Conservation (phyloP, 768 basidiomycete species). For the Pisolithus orientalis region DNA sequence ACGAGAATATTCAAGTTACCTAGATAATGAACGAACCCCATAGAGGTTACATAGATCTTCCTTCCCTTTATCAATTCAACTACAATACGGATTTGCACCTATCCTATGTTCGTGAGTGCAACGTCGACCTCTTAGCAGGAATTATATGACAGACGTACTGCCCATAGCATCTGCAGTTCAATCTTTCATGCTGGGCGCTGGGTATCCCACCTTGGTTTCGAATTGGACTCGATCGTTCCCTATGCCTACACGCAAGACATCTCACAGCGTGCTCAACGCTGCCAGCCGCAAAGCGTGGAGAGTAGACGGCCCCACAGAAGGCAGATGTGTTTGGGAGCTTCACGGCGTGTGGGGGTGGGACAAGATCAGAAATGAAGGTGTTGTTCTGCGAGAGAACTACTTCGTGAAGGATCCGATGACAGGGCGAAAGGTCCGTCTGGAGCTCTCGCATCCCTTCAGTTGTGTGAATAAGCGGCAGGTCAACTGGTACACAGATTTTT, state of each 20-base stretch:
- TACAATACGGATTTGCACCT: slow-evolving; percentile 95
- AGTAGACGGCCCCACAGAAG: slow-evolving; percentile 62
- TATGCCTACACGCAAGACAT: slow-evolving; percentile 68
- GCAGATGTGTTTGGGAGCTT: slow-evolving; percentile 80
- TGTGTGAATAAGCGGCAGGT: slow-evolving; percentile 36
- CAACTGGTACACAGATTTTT: slow-evolving; percentile 85
- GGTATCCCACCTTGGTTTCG: slow-evolving; percentile 73
- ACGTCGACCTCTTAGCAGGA: not conserved
- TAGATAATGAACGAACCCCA: slow-evolving; percentile 96
- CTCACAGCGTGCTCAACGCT: slow-evolving; percentile 53
- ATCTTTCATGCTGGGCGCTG: slow-evolving; percentile 90
- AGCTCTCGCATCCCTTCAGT: not conserved
- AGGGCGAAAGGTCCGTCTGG: slow-evolving; percentile 46
- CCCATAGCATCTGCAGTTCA: slow-evolving; percentile 70
- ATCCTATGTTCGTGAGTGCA: slow-evolving; percentile 60
- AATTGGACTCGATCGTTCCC: slow-evolving; percentile 86
- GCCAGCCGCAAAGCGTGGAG: slow-evolving; percentile 61
- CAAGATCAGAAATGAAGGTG: slow-evolving; percentile 51
- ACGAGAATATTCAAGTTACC: slow-evolving; percentile 1
- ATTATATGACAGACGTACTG: not conserved
- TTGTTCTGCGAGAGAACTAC: slow-evolving; percentile 80
- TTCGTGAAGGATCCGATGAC: slow-evolving; percentile 66
- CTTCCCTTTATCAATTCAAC: slow-evolving; percentile 79
- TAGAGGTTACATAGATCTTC: slow-evolving; percentile 80
- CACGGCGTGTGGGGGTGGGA: slow-evolving; percentile 96